Base-by-base conservation (phyloP, 116 monocot genomes). In the Posidonia oceanica region DNA sequence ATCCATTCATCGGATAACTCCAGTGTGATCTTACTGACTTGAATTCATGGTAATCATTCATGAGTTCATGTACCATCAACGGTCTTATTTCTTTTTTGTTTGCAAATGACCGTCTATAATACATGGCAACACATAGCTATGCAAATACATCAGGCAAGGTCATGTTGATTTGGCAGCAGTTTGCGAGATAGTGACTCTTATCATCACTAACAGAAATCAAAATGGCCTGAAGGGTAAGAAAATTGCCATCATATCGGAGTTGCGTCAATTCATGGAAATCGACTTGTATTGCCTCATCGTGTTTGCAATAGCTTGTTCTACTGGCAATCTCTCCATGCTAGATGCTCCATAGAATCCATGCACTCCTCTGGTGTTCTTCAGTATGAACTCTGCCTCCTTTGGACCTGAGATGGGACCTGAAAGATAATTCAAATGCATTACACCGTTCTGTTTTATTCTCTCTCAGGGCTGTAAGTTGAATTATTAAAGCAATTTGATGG, bases 281-380 rank as follows among this genome's bases (percentile, higher is more conserved):
- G 76, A 77, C 76, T 95, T 95, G 64, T 88, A 95, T 69, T 91
- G 74, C 74, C 76, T 84, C 39, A 95, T 75, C 4, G 91, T 91
- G 72, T 80, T 78, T 55, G 88, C 80, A 38, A 95, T 95, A 38
- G 95, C 95, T 72, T 80, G 83, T 65, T 95, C 95, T 41, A 95
- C 91, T 0, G 95, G 95, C 22, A 91, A 63, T 69, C 88, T 88
- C 69, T 95, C 95, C 80, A 95, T 75, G 78, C 95, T 95, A 39
- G 91, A 95, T 59, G 95, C 95, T 14, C 95, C 95, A 66, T 95
- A 95, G 54, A 95, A 95, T 29, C 95, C 95, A 73, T 95, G 95
- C 3, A 95, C 88, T 48, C 95, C 86, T 57, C 78, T 95, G 7
- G 95, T 88, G 54, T 80, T 91, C 81, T 95, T 91, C 16, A 95